Conservation (phyloP, 2,329 filamentous ascomycete species). For the Chaetomium strumarium region DNA sequence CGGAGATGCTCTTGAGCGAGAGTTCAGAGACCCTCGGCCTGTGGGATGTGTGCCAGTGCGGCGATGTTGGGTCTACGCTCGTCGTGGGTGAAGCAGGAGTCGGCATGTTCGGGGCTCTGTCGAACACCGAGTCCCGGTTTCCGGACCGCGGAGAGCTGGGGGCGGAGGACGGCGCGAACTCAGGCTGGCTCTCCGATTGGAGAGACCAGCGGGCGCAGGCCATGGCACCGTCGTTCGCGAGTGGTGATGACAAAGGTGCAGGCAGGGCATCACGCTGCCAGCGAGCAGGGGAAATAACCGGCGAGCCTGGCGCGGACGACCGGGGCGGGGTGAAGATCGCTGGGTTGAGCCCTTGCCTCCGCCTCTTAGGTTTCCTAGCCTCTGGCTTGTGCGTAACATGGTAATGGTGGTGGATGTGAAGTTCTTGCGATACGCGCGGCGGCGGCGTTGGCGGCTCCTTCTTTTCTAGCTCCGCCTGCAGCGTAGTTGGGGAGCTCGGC, state of each 20-base stretch:
- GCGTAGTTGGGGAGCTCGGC: constrained; percentile 41
- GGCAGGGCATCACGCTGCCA: constrained; percentile 36
- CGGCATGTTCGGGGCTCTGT: constrained; percentile 64
- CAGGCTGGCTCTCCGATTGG: constrained; percentile 55
- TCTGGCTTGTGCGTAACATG: constrained; percentile 63
- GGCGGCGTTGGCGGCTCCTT: constrained; percentile 32
- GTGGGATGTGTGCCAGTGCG: constrained; percentile 46
- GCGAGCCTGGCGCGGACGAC: constrained; percentile 37
- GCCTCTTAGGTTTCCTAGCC: constrained; percentile 62
- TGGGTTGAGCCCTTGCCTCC: constrained; percentile 58
- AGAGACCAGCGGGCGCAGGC: constrained; percentile 58
- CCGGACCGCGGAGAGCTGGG: constrained; percentile 77
- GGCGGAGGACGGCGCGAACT: constrained; percentile 64
- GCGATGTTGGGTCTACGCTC: constrained; percentile 62
- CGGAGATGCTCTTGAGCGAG: constrained; percentile 44
- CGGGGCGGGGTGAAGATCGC: constrained; percentile 53
- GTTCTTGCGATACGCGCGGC: constrained; percentile 55
- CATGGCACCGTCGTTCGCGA: constrained; percentile 27
- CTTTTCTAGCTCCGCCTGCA: constrained; percentile 66
- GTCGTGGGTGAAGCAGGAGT: constrained; percentile 79
- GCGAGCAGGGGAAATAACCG: constrained; percentile 35
- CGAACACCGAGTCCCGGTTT: constrained; percentile 71
- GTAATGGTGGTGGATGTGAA: constrained; percentile 94
- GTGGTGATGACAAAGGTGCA: constrained; percentile 39
- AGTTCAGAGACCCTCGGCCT: constrained; percentile 52